Evolutionary conservation across 2,329 filamentous ascomycete genomes (phyloP), one percentile per base, ranked within the genome.

Genomic region (Biscogniauxia mediterranea): DNA sequence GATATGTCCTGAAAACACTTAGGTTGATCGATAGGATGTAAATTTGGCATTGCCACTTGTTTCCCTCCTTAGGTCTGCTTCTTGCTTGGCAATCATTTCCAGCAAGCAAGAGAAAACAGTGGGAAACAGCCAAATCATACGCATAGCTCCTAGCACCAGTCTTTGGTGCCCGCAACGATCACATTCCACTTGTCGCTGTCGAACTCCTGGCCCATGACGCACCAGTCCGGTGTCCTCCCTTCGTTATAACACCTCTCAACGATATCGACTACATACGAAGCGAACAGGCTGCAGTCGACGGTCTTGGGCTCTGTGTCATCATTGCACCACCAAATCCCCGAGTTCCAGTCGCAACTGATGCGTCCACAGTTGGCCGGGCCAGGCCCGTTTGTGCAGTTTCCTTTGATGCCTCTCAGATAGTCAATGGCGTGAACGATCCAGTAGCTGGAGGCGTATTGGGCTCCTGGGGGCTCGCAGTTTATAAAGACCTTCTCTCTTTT

Each of bases 271-370:
- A 61, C 64, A 9, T 55, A 51, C 11, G 63, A 62, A 5, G 60
- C 64, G 20, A 66, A 59, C 5, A 19, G 54, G 23, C 60, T 63
- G 53, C 64, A 65, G n/a, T 58, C 58, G 42, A 66, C 62, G 19
- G 60, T 61, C 25, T 46, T 59, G 5, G 56, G 54, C n/a, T 57
- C 20, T 23, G 54, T 52, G 49, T 60, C 65, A 15, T 67, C 63
- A 46, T 67, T 67, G 56, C 65, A 67, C 20, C 63, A 67, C 57
- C 56, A 67, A 23, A 67, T 64, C 25, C 61, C 65, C 20, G 65
- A 67, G 23, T 17, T 13, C 23, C 61, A 65, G 13, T 59, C 64
- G 55, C 65, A 67, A 20, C 61, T 62, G 50, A 67, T 57, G 53
- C 63, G 63, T 1, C 49, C 23, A 55, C 63, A 67, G 55, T 65